phyloP scores from a whole-genome alignment of 1,139 yeast genomes.

The Kurtzmaniella natalensis region DNA sequence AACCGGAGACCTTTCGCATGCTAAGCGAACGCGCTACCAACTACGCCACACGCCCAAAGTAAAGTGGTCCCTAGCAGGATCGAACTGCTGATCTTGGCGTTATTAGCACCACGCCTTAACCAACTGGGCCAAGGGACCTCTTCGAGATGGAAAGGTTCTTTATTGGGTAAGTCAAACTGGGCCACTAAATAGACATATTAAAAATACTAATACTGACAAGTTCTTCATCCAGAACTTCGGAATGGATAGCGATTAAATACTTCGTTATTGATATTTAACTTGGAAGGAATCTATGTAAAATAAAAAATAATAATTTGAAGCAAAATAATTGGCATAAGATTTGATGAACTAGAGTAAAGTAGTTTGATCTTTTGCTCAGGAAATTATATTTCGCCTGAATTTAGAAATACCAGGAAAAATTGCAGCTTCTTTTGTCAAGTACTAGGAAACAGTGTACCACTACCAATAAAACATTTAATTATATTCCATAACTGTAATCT shows the following conservation, averaged over 20 bases:
- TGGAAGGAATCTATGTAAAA: background rate
- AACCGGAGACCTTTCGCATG: constrained; percentile 90
- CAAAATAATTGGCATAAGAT: no score
- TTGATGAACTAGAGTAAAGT: no score
- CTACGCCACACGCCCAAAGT: constrained; percentile 82
- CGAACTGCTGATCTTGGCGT: constrained; percentile 84
- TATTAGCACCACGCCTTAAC: constrained; percentile 78
- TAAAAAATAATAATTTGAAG: background rate
- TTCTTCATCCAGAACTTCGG: no score
- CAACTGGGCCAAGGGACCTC: constrained; percentile 22
- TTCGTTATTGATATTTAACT: background rate
- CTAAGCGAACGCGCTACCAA: constrained; percentile 91
- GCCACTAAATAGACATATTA: background rate
- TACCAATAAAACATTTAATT: no score
- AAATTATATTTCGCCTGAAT: no score
- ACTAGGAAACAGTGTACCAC: no score
- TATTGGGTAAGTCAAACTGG: background rate
- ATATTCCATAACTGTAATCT: background rate
- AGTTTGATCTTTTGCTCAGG: no score
- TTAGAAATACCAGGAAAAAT: no score
- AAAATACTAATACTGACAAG: no score
- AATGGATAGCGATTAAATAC: background rate
- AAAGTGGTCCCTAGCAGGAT: constrained; percentile 77
- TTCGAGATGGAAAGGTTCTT: background rate
- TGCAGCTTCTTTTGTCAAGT: no score